Evolutionary conservation across 2,329 filamentous ascomycete genomes (phyloP), one percentile per base, ranked within the genome.

Genomic region (Xylariaceae sp.): DNA sequence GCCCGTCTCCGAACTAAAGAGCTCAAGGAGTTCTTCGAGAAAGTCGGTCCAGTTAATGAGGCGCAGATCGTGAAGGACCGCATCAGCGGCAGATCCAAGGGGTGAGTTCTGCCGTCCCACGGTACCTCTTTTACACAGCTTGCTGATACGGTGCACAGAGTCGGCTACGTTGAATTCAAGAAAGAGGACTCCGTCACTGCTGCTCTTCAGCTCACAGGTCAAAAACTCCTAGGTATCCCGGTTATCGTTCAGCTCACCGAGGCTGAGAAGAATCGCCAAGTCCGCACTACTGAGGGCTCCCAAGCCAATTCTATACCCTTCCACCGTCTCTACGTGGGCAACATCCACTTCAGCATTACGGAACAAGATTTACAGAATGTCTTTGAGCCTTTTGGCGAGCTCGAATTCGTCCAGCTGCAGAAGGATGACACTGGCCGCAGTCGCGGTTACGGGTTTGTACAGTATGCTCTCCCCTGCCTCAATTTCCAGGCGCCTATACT

Each of bases 141-240:
- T 15, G 18, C 35, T 31, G 35, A 36, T 14, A 49, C 68, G 58
- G 31, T 30, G n/a, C 30, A 7, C 50, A 96, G 92, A 63, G 92
- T 98, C 61, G 92, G 93, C 59, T 98, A 98, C 57, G 93, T 98
- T 69, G 92, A 98, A 71, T 98, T 98, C 65, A 93, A 89, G 60
- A 79, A 85, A 56, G 90, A 96, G 75, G 87, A 93, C 52, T 93
- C 89, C 50, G 90, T 98, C 51, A 73, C 81, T 55, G 80, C 84
- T 67, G 92, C 93, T 56, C 84, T 98, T 59, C 85, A 94, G 69
- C 88, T 98, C 70, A 98, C 92, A 61, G 92, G 92, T 65, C 90
- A 96, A 70, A 94, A 92, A 67, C 82, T 98, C 64, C 72, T 94
- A 82, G 89, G 88, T 72, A 95, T 98, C 49, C 92, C 92, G 39